Evolutionary conservation across 495 filamentous ascomycete species (phyloP).

Genomic region (Penicillium pulvis): DNA sequence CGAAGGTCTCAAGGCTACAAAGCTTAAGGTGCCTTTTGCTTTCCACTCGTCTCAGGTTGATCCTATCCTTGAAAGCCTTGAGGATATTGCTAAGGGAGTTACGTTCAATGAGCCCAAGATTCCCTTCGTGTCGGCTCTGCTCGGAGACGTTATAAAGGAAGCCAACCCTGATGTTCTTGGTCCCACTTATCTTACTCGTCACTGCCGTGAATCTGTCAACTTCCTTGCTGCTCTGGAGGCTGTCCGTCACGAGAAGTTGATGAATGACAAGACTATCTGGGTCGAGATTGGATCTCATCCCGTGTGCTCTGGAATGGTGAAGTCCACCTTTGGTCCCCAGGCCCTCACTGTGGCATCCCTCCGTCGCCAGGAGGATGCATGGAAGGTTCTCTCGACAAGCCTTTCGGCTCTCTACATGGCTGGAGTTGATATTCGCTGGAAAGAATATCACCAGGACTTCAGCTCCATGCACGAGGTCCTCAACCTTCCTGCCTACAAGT

Average conservation of each 20-base stretch:
- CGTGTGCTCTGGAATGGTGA: conserved; percentile 69
- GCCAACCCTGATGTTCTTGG: conserved; percentile 53
- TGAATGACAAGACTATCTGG: conserved; percentile 48
- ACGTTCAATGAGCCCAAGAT: conserved; percentile 61
- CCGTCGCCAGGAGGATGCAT: conserved; percentile 57
- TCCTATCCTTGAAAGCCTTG: conserved; percentile 69
- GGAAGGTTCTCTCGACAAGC: conserved; percentile 63
- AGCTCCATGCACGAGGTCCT: conserved; percentile 59
- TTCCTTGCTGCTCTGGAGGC: conserved; percentile 65
- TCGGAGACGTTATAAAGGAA: conserved; percentile 59
- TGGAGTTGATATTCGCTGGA: conserved; percentile 73
- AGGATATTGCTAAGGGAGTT: conserved; percentile 57
- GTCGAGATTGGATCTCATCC: conserved; percentile 72
- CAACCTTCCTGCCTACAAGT: conserved; percentile 72
- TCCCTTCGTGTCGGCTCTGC: conserved; percentile 72
- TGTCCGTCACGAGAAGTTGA: conserved; percentile 48
- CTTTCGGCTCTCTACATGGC: conserved; percentile 62
- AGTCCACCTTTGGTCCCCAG: conserved; percentile 61
- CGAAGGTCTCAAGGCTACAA: conserved; percentile 64
- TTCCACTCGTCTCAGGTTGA: conserved; percentile 84
- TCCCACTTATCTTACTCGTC: conserved; percentile 61
- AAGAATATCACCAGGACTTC: conserved; percentile 78
- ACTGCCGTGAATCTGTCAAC: conserved; percentile 73
- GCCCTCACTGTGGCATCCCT: conserved; percentile 62
- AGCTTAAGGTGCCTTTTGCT: conserved; percentile 73